Evolutionary conservation across 1,284 basidiomycete species (phyloP).

Genomic region (Ceratobasidium sp.): DNA sequence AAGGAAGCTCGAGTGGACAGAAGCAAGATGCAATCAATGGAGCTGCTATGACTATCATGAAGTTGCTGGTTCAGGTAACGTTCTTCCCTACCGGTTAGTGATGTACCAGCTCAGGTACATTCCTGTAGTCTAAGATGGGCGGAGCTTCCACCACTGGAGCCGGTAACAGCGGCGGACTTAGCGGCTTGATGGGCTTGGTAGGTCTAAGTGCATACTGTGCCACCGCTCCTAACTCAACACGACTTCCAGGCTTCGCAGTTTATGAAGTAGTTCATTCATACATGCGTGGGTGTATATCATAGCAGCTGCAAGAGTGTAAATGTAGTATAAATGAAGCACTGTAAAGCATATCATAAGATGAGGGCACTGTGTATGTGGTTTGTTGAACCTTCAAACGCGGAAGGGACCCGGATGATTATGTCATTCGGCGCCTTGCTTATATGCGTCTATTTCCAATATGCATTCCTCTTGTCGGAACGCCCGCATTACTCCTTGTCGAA

Average conservation of each 20-base stretch:
- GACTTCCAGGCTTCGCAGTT: conserved; percentile 46
- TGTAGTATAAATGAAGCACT: conserved; percentile 15
- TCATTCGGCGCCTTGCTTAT: not conserved
- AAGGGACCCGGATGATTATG: too few relatives aligned
- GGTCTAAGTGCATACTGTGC: conserved; percentile 46
- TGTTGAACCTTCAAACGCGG: too few relatives aligned
- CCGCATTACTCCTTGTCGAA: not conserved
- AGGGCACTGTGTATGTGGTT: too few relatives aligned
- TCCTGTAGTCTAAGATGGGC: conserved; percentile 50
- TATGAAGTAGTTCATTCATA: conserved; percentile 4
- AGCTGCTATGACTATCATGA: conserved; percentile 87
- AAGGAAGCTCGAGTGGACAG: conserved; percentile 69
- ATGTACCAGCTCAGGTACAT: not conserved
- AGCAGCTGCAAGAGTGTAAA: not conserved
- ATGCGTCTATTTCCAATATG: not conserved
- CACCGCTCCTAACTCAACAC: not conserved
- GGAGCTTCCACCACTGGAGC: conserved; percentile 45
- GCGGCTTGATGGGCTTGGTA: conserved; percentile 68
- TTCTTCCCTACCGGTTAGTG: not conserved
- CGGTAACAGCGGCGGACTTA: conserved; percentile 55
- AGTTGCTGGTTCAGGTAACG: conserved; percentile 70
- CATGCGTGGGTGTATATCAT: not conserved
- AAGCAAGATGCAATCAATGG: conserved; percentile 87
- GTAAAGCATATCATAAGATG: too few relatives aligned
- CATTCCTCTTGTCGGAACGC: not conserved